These are phyloP conservation scores for Fusarium coffeatum DNA, from an alignment of 2,329 filamentous ascomycete species.

Conservation along the genomic window DNA sequence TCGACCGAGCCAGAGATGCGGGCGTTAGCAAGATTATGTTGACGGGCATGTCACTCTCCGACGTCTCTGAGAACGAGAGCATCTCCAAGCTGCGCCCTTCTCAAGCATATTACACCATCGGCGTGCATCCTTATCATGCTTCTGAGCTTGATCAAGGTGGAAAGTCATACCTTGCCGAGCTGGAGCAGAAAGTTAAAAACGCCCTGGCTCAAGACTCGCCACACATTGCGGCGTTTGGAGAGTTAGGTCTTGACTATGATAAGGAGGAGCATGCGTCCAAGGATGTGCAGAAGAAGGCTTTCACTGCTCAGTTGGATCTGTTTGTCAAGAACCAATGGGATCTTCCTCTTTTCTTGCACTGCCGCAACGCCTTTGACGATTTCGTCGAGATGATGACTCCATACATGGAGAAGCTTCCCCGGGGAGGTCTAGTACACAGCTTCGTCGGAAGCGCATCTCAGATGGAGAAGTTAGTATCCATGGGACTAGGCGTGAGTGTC, in stretches of 20 bases:
- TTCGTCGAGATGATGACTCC: constrained; percentile 52
- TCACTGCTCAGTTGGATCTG: constrained; percentile 43
- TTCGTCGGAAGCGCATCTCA: constrained; percentile 42
- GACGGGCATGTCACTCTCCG: constrained; percentile 53
- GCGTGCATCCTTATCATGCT: constrained; percentile 64
- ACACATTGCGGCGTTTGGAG: constrained; percentile 59
- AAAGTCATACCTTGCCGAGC: constrained; percentile 36
- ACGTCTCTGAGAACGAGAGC: constrained; percentile 45
- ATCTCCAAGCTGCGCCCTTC: constrained; percentile 47
- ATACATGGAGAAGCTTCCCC: constrained; percentile 49
- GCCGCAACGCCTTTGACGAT: constrained; percentile 45
- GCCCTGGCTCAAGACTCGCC: constrained; percentile 41
- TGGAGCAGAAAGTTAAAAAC: constrained; percentile 42
- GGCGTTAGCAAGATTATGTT: constrained; percentile 57
- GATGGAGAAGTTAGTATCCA: constrained; percentile 42
- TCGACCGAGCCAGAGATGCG: constrained; percentile 56
- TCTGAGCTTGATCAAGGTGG: constrained; percentile 54
- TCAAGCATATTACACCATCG: constrained; percentile 59
- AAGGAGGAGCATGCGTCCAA: constrained; percentile 57
- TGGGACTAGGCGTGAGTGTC: constrained; percentile 50
- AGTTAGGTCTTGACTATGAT: constrained; percentile 64
- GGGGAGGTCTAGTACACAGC: constrained; percentile 44
- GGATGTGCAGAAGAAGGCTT: constrained; percentile 42
- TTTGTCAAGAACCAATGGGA: constrained; percentile 44
- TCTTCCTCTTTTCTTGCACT: constrained; percentile 44